Percentiles rank a stretch among this genome's conserved stretches.
Conservation (phyloP, 2,329 filamentous ascomycete species). For the Sclerotinia sclerotiorum region DNA sequence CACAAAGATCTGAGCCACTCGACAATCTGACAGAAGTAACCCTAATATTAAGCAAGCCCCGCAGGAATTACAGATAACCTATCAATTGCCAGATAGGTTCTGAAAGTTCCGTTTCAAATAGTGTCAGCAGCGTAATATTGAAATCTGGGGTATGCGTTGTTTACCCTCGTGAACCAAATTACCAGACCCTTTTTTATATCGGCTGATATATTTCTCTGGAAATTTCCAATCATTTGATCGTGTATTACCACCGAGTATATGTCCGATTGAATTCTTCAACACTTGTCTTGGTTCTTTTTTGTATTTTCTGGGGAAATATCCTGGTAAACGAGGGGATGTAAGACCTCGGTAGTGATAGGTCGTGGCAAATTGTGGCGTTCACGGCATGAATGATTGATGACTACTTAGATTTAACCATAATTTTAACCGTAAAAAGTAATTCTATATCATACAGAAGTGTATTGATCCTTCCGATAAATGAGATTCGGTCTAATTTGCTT, state of each 20-base stretch:
- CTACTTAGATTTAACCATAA: background rate
- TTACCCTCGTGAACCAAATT: conserved; percentile 20
- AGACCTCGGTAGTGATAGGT: conserved; percentile 9
- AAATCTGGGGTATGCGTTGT: conserved; percentile 9
- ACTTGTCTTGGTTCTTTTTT: background rate
- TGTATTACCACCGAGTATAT: conserved; percentile 24
- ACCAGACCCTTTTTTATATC: conserved; percentile 16
- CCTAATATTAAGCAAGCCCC: conserved; percentile 4
- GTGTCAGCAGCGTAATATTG: conserved; percentile 12
- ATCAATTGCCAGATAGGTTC: background rate
- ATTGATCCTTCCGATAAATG: background rate
- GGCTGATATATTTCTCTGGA: conserved; percentile 13
- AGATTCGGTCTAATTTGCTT: background rate
- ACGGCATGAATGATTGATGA: background rate
- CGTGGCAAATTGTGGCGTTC: background rate
- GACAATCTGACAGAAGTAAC: conserved; percentile 23
- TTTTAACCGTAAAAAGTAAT: background rate
- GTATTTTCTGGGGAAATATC: conserved; percentile 4
- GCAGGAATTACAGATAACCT: background rate
- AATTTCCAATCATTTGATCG: conserved; percentile 19
- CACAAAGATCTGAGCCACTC: conserved; percentile 22
- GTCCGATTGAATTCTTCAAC: conserved; percentile 11
- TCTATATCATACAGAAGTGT: background rate
- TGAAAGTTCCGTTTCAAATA: conserved; percentile 4
- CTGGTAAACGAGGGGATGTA: conserved; percentile 10